A percentile compares a stretch with the other conserved stretches of the same genome.
Evolutionary conservation across 768 basidiomycete species (phyloP).

Genomic region (Hericium rajendrae): DNA sequence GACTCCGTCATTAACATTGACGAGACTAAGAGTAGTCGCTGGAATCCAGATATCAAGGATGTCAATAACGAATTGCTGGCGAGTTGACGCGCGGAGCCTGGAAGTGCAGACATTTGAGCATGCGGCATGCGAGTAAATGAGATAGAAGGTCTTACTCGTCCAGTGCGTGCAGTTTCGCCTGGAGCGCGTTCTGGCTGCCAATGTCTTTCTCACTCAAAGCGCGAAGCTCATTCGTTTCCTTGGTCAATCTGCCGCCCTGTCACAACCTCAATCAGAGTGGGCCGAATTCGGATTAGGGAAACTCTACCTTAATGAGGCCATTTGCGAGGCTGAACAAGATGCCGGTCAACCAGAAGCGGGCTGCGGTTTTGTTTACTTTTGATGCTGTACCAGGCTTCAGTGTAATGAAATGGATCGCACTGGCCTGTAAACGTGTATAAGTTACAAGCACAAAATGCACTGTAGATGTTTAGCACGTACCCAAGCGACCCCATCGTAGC

Average conservation of each 20-base stretch:
- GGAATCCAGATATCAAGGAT: constrained; percentile 85
- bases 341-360: constrained; percentile 83
- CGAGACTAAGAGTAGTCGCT: constrained; percentile 67
- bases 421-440: constrained; percentile 34
- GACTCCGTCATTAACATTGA: constrained; percentile 73
- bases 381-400: constrained; percentile 52
- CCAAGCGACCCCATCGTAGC: constrained; percentile 81
- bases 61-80: constrained; percentile 80
- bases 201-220: constrained; percentile 58
- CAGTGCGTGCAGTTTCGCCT: constrained; percentile 50
- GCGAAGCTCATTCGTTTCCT: constrained; percentile 47
- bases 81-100: constrained; percentile 55
- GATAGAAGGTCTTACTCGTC: constrained; percentile 33
- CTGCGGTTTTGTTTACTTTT: constrained; percentile 54
- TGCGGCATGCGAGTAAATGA: neutral
- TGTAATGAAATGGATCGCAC: constrained; percentile 53
- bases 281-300: neutral
- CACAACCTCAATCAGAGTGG: neutral
- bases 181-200: constrained; percentile 53
- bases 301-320: constrained; percentile 52
- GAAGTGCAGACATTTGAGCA: constrained; percentile 3
- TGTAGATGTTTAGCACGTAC: constrained; percentile 31
- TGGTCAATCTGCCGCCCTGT: constrained; percentile 52
- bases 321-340: constrained; percentile 73
- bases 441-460: neutral